Evolutionary conservation across 495 filamentous ascomycete genomes (phyloP).

Genomic region (Xylaria curta): DNA sequence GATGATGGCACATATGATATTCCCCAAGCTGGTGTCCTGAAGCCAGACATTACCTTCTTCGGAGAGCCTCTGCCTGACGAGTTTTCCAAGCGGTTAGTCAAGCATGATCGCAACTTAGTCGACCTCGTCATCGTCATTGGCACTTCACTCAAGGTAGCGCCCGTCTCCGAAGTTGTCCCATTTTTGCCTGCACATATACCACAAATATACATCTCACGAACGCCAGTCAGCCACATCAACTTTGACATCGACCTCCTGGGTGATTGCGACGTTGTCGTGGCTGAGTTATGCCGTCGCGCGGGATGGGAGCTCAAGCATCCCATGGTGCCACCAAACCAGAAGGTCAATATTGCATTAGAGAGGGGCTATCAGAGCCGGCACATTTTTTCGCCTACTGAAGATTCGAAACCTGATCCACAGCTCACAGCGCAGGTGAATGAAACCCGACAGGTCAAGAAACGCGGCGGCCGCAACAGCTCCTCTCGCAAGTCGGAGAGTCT

Average conservation of each 20-base stretch:
- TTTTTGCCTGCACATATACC: conserved; percentile 79
- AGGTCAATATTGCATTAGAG: conserved; percentile 61
- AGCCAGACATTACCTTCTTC: conserved; percentile 98
- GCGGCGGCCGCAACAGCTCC: conserved; percentile 17
- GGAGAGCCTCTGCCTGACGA: conserved; percentile 85
- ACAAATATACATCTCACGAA: conserved; percentile 92
- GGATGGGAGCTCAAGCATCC: conserved; percentile 90
- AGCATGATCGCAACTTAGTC: conserved; percentile 77
- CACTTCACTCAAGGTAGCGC: conserved; percentile 94
- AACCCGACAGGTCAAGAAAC: conserved; percentile 5
- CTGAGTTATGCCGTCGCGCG: conserved; percentile 82
- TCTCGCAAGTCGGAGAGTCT: conserved; percentile 18
- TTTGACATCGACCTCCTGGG: conserved; percentile 96
- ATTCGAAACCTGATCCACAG: not conserved
- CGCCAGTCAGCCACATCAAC: conserved; percentile 84
- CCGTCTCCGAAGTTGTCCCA: conserved; percentile 88
- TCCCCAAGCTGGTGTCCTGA: conserved; percentile 87
- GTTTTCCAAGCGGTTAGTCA: conserved; percentile 80
- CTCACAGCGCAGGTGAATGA: conserved; percentile 3
- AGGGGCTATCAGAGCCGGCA: conserved; percentile 73
- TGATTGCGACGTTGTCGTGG: conserved; percentile 90
- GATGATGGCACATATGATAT: conserved; percentile 74
- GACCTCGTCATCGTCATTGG: conserved; percentile 98
- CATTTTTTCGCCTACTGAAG: conserved; percentile 52
- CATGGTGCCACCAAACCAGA: conserved; percentile 76